These are phyloP conservation scores for Huntiella bhutanensis DNA, from an alignment of 2,329 filamentous ascomycete species.

Conservation along the genomic window DNA sequence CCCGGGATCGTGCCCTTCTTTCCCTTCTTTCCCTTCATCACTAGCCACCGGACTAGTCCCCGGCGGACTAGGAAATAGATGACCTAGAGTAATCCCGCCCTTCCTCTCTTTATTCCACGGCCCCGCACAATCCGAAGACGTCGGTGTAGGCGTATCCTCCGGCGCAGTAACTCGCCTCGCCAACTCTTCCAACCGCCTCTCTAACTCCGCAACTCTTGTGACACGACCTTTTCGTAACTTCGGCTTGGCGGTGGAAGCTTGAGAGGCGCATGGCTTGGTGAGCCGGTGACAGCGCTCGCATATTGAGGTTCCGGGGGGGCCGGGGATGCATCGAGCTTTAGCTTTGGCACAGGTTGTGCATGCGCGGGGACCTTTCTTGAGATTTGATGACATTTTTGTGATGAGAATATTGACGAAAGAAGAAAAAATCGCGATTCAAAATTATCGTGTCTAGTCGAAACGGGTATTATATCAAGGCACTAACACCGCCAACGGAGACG, in stretches of 20 bases:
- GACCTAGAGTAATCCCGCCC: no score
- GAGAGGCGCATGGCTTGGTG: slow-evolving; percentile 26
- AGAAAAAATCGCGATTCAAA: no score
- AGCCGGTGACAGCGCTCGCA: slow-evolving; percentile 33
- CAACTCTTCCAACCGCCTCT: slow-evolving; percentile 30
- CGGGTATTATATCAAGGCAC: no score
- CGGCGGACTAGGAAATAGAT: no score
- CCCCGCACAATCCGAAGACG: neutral
- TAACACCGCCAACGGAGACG: no score
- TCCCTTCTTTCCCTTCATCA: no score
- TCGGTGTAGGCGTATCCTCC: neutral
- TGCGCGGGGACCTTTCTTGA: slow-evolving; percentile 26
- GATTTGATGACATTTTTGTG: neutral
- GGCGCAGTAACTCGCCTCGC: slow-evolving; percentile 22
- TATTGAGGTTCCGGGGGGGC: slow-evolving; percentile 21
- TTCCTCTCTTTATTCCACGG: neutral
- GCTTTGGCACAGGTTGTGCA: slow-evolving; percentile 32
- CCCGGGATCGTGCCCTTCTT: no score
- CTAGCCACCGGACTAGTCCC: no score
- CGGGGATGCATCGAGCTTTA: slow-evolving; percentile 30
- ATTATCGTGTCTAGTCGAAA: no score
- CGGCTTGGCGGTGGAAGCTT: slow-evolving; percentile 28
- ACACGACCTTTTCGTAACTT: no score
- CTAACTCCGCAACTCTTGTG: slow-evolving; percentile 30
- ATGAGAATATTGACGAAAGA: neutral